A percentile compares a stretch with the other conserved stretches of the same genome.
phyloP scores from a whole-genome alignment of 1,139 yeast species.

The Geotrichum candidum region DNA sequence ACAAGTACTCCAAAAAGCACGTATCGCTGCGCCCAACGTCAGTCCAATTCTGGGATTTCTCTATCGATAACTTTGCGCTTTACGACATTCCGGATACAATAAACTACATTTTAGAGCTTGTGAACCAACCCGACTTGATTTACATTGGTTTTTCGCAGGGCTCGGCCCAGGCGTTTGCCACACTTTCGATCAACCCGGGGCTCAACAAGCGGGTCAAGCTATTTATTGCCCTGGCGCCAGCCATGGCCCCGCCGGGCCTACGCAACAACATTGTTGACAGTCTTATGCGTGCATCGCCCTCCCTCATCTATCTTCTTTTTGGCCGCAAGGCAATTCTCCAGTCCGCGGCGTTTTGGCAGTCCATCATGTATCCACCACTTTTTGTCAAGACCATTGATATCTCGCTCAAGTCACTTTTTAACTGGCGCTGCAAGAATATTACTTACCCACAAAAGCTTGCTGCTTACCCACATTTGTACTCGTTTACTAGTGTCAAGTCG shows the following conservation, averaged over 20 bases:
- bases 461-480: slow-evolving; percentile 77
- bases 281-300: slow-evolving; percentile 72
- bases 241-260: slow-evolving; percentile 86
- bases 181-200: slow-evolving; percentile 62
- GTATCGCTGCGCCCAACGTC: slow-evolving; percentile 41
- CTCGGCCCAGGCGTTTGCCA: slow-evolving; percentile 84
- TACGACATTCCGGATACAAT: slow-evolving; percentile 76
- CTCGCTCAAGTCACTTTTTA: slow-evolving; percentile 60
- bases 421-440: slow-evolving; percentile 73
- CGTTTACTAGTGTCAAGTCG: slow-evolving; percentile 84
- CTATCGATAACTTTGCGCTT: slow-evolving; percentile 78
- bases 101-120: slow-evolving; percentile 51
- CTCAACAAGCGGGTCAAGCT: slow-evolving; percentile 63
- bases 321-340: slow-evolving; percentile 71
- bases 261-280: slow-evolving; percentile 71
- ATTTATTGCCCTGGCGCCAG: slow-evolving; percentile 84
- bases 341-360: slow-evolving; percentile 76
- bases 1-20: slow-evolving; percentile 68
- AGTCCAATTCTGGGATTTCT: slow-evolving; percentile 69
- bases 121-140: slow-evolving; percentile 43
- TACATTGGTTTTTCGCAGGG: slow-evolving; percentile 91
- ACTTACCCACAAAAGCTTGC: slow-evolving; percentile 64
- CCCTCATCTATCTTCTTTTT: slow-evolving; percentile 63
- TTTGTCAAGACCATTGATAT: slow-evolving; percentile 68
- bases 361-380: slow-evolving; percentile 75